Conservation (phyloP, 768 basidiomycete genomes). For the Serpula lacrymans region DNA sequence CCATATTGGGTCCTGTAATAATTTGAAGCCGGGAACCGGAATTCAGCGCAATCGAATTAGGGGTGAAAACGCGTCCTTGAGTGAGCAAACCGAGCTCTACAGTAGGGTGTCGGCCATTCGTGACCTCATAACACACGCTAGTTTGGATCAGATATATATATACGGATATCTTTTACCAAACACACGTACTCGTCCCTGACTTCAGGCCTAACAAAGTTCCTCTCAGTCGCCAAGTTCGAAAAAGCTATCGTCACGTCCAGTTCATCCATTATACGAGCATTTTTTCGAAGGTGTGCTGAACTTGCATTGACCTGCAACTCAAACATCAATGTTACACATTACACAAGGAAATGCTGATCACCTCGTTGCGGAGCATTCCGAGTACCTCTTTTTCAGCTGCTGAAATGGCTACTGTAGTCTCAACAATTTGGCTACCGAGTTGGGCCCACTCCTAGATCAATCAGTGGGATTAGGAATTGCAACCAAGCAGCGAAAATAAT, state of each 20-base stretch:
- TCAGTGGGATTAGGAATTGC: not conserved
- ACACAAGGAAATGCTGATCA: slow-evolving; percentile 18
- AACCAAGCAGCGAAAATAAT: not conserved
- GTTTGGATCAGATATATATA: slow-evolving; percentile 1
- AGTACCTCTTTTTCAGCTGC: slow-evolving; percentile 73
- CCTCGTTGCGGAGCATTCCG: slow-evolving; percentile 64
- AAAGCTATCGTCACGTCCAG: slow-evolving; percentile 83
- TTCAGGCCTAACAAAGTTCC: slow-evolving; percentile 70
- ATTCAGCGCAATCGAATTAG: slow-evolving; percentile 72
- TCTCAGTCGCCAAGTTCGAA: slow-evolving; percentile 73
- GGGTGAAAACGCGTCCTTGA: slow-evolving; percentile 73
- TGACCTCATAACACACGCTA: slow-evolving; percentile 61
- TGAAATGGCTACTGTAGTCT: slow-evolving; percentile 49
- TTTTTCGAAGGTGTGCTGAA: slow-evolving; percentile 57
- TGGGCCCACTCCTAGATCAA: slow-evolving; percentile 63
- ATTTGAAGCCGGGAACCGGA: slow-evolving; percentile 65
- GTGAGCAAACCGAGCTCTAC: slow-evolving; percentile 85
- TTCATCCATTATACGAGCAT: slow-evolving; percentile 80
- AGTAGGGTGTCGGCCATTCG: slow-evolving; percentile 86
- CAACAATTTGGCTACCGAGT: slow-evolving; percentile 65
- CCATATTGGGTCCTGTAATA: slow-evolving; percentile 96
- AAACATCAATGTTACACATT: slow-evolving; percentile 4
- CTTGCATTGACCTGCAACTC: slow-evolving; percentile 56
- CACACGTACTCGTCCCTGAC: slow-evolving; percentile 64
- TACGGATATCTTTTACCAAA: too few relatives aligned